phyloP scores from a whole-genome alignment of 495 filamentous ascomycete species.

The Lasiosphaeriaceae sp. region DNA sequence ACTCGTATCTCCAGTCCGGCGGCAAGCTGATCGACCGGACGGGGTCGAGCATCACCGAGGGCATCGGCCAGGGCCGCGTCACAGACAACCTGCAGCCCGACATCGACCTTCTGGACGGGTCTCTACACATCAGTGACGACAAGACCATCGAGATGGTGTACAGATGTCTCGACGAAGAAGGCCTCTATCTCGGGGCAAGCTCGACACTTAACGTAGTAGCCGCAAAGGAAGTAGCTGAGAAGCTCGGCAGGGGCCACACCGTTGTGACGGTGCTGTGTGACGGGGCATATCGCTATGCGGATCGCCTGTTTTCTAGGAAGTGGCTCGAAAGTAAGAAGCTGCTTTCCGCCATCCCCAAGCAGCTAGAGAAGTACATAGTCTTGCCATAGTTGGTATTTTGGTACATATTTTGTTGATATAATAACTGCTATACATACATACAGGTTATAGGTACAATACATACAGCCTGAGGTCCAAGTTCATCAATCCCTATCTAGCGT shows the following conservation, averaged over 20 bases:
- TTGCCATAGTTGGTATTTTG: constrained; percentile 53
- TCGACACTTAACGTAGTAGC: constrained; percentile 91
- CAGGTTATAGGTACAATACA: no score
- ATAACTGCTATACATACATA: constrained; percentile 6
- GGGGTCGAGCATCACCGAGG: constrained; percentile 92
- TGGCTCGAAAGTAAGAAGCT: constrained; percentile 88
- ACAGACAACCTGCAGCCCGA: constrained; percentile 90
- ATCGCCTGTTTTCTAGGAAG: constrained; percentile 81
- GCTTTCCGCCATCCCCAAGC: constrained; percentile 75
- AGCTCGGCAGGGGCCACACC: constrained; percentile 81
- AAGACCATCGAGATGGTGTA: constrained; percentile 98
- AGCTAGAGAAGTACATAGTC: constrained; percentile 89
- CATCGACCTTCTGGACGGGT: constrained; percentile 79
- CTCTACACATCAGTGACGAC: constrained; percentile 81
- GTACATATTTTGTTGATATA: constrained; percentile 19
- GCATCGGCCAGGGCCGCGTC: constrained; percentile 94
- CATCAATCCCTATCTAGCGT: no score
- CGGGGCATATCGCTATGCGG: constrained; percentile 93
- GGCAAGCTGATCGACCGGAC: constrained; percentile 76
- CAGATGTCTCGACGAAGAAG: constrained; percentile 93
- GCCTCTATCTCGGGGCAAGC: constrained; percentile 91
- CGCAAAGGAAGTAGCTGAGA: constrained; percentile 89
- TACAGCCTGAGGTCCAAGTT: no score
- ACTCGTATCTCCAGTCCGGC: constrained; percentile 84
- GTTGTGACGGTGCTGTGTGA: constrained; percentile 94